These are phyloP conservation scores for Kurtzmaniella quercitrusa DNA, from an alignment of 1,139 yeast species.

Conservation along the genomic window DNA sequence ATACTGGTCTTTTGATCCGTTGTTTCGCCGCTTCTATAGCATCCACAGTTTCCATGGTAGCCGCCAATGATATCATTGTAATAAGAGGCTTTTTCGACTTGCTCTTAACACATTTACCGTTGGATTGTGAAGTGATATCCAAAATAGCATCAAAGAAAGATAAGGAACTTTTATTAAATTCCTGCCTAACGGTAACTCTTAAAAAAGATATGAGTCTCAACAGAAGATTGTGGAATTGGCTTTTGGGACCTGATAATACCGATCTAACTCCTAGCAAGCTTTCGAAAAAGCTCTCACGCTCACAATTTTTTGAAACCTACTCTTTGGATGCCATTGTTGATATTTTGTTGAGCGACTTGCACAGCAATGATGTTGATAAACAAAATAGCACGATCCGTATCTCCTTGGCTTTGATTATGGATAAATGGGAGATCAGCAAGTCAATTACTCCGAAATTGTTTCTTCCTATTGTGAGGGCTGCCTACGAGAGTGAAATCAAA, in stretches of 20 bases:
- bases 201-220: constrained; percentile 91
- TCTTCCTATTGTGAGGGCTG: constrained; percentile 51
- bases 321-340: constrained; percentile 49
- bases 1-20: constrained; percentile 71
- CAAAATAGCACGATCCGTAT: constrained; percentile 57
- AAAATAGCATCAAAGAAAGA: constrained; percentile 48
- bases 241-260: constrained; percentile 65
- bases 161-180: constrained; percentile 52
- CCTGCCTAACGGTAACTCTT: constrained; percentile 66
- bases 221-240: constrained; percentile 89
- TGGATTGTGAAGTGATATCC: constrained; percentile 57
- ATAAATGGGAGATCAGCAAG: constrained; percentile 90
- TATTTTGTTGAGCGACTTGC: constrained; percentile 51
- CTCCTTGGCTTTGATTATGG: constrained; percentile 66
- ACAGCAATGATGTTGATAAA: constrained; percentile 17
- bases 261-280: constrained; percentile 5
- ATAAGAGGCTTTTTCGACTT: constrained; percentile 90
- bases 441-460: constrained; percentile 67
- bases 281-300: constrained; percentile 20
- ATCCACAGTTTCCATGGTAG: constrained; percentile 38
- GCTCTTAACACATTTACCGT: constrained; percentile 60
- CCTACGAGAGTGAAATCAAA: constrained; percentile 19
- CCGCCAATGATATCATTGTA: constrained; percentile 56
- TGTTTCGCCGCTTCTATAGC: constrained; percentile 68
- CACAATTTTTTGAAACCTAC: constrained; percentile 53